Evolutionary conservation across 1,284 basidiomycete species (phyloP), one percentile per base, ranked within the genome.

Genomic region (Cutaneotrichosporon curvatum): DNA sequence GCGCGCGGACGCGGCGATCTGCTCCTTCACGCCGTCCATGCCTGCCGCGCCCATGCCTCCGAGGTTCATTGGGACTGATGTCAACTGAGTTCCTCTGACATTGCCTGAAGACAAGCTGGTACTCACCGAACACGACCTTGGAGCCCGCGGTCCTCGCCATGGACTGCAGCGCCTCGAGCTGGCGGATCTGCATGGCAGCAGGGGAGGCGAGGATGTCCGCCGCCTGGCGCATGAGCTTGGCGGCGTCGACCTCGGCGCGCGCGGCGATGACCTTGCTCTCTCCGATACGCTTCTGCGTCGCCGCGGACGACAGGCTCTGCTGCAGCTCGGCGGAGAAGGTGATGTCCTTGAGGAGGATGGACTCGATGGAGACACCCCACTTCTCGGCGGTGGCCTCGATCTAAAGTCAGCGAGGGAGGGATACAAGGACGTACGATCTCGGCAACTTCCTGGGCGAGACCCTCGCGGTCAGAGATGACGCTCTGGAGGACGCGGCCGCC

Each of bases 131-230:
- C 28, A 45, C 37, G 21, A 45, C 43, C 43, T 45, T 45, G 76
- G 79, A 82, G 58, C 78, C 78, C 19, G 84, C 79, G 10, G 78
- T 81, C 71, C 87, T 85, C 32, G 81, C 79, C 78, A 79, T 79
- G 35, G 70, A 36, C 78, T 82, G 78, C 61, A 89, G 74, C 33
- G 90, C 88, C 73, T 95, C 91, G 57, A 96, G 80, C 67, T 94
- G 89, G 54, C 92, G 79, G 68, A 96, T 96, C 73, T 95, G 90
- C 88, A 97, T 95, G 50, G 91, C 92, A 20, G 91, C 89, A 16
- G 89, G 90, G 8, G 82, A 85, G 12, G 88, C 87, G 60, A 94
- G 78, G 61, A 94, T 92, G 50, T 70, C 67, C 47, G 67, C 68
- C 45, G 65, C 65, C 51, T 72, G 87, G 48, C 89, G 79, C 91